Base-by-base conservation (phyloP, 768 basidiomycete genomes). In the Agrocybe chaxingu region DNA sequence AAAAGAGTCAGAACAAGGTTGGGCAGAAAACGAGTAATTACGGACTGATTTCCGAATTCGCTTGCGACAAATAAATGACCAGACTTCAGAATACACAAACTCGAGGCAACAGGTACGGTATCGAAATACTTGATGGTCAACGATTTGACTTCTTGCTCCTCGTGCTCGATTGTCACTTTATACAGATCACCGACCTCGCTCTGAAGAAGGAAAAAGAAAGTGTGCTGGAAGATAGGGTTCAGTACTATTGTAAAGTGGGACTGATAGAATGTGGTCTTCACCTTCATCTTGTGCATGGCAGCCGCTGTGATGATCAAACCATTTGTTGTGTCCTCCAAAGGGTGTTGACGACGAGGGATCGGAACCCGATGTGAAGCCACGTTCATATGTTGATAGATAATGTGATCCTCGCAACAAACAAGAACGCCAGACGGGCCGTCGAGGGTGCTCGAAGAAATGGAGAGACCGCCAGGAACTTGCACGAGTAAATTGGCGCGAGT, bases 241-340 rank as follows among this genome's bases (percentile, higher is more conserved):
- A 47, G 33, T 3, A 47, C 47, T 19, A 34, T 5, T 35, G 34
- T 11, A 7, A 7, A 18, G 38, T 35, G 42, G 8, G 33, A 29
- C 24, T 24, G 29, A 33, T 31, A 8, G 1, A 12, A 8, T 35
- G 24, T 24, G 24, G 7, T 1, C 57, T 67, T 47, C 45, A 90
- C 95, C 89, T 92, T 95, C 92, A 99, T 98, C 73, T 98, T 98
- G 79, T 99, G 97, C 96, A 99, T 98, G 49, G 98, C 96, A 8
- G 92, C 92, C 7, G 94, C 75, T 0, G 87, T 88, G 50, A 99
- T 96, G 62, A 99, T 92, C 12, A 96, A 61, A 0, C 93, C 92
- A 47, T 92, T 81, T 41, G 81, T 80, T 3, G 84, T 78, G 60
- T 97, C 92, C 53, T 91, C 89, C 11, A 98, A 67, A 1, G 94